These are phyloP conservation scores for Pseudomassariella vexata DNA, from an alignment of 2,329 filamentous ascomycete genomes.

Conservation along the genomic window DNA sequence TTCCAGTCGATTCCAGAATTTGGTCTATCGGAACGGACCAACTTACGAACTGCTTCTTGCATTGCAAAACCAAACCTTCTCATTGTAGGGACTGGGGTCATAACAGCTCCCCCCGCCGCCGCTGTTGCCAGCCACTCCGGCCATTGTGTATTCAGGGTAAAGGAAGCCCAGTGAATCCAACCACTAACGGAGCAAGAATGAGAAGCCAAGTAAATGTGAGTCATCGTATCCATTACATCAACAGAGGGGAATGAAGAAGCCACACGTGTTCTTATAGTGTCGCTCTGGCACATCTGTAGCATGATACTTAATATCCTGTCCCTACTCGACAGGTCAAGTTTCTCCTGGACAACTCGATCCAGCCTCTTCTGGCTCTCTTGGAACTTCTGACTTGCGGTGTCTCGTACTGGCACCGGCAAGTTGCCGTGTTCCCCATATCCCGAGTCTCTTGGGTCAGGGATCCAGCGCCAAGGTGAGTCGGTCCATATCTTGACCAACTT, in stretches of 20 bases:
- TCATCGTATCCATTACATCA: constrained; percentile 45
- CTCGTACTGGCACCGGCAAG: constrained; percentile 34
- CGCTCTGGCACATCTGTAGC: constrained; percentile 49
- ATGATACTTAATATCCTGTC: constrained; percentile 62
- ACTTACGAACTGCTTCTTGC: constrained; percentile 44
- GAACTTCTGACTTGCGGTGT: constrained; percentile 31
- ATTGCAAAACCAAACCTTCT: constrained; percentile 55
- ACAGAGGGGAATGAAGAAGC: constrained; percentile 51
- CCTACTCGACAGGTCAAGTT: constrained; percentile 40
- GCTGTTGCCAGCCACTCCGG: constrained; percentile 57
- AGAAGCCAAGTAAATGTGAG: constrained; percentile 55
- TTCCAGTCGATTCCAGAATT: not conserved
- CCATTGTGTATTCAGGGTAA: constrained; percentile 47
- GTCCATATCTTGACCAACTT: constrained; percentile 43
- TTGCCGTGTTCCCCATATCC: constrained; percentile 38
- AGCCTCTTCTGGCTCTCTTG: constrained; percentile 30
- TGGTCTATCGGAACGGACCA: too few species aligned
- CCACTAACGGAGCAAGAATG: constrained; percentile 51
- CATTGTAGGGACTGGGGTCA: constrained; percentile 51
- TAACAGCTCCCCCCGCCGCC: constrained; percentile 53
- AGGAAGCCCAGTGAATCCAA: constrained; percentile 57
- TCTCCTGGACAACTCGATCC: constrained; percentile 36
- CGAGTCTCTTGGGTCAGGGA: constrained; percentile 36
- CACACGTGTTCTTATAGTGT: constrained; percentile 42
- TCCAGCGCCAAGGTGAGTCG: constrained; percentile 46